Evolutionary conservation across 805 yeast genomes (phyloP), one percentile per base, ranked within the genome.

Genomic region (Torulaspora quercuum): DNA sequence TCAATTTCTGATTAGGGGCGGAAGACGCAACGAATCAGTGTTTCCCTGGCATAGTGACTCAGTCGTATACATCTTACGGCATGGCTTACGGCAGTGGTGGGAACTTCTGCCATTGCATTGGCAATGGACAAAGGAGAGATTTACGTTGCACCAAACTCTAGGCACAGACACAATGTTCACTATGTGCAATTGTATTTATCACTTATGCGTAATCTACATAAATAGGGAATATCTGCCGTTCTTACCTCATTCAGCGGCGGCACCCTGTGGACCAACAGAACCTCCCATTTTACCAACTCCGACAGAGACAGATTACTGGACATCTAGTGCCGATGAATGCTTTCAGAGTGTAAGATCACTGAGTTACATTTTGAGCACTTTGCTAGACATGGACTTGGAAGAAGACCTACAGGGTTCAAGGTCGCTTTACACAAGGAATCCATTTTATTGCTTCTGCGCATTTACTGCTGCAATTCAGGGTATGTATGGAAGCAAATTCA

Each of bases 21-120:
- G 35, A 17, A 11, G 17, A 19, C 13, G 13, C 10, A 17, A 12
- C 33, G 20, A 16, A 15, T 13, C 6, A 37, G 36, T 25, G 35
- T 34, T n/a, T n/a, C 44, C 44, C 7, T 40, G 44, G 44, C 35
- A 31, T 20, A 13, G 31, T 8, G 27, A 30, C n/a, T 28, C 41
- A 7, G 28, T 24, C n/a, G 27, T 32, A 7, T 33, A 30, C 23
- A 20, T 10, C 10, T 7, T 20, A 20, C 23, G 23, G 23, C 23
- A 20, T 20, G 23, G 10, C 10, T 20, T 20, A 20, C 23, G 10
- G 23, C 23, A 20, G 23, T 7, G 23, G 23, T 20, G 23, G 23
- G 10, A 20, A 20, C 10, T 20, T 7, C 23, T 20, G 23, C 10
- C 23, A 10, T 20, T 20, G 10, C 23, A 20, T 20, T 20, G 23